A percentile compares a stretch with the other conserved stretches of the same genome.
Conservation (phyloP, 148 eudicot genomes). For the Fagopyrum homotropicum region DNA sequence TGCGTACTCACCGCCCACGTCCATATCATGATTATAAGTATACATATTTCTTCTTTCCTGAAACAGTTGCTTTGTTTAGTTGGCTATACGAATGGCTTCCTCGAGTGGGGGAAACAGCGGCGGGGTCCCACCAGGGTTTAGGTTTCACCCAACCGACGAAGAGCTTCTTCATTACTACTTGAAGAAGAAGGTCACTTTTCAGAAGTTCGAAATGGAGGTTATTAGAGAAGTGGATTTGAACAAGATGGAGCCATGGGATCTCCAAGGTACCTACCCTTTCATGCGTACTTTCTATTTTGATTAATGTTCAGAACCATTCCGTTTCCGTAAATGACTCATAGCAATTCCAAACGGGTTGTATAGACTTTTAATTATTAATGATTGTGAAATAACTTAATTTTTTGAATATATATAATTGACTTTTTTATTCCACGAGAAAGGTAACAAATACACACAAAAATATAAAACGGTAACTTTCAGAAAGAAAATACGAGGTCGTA, state of each 20-base stretch:
- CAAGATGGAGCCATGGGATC: conserved; percentile 95
- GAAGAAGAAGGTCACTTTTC: conserved; percentile 77
- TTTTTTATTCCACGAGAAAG: no score
- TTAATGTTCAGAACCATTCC: no score
- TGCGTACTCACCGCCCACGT: neutral
- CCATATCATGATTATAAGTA: neutral
- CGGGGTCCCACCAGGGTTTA: conserved; percentile 91
- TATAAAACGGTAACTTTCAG: no score
- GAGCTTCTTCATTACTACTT: conserved; percentile 86
- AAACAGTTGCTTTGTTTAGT: neutral
- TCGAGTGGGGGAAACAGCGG: conserved; percentile 33
- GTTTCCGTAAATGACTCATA: no score
- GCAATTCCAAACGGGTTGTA: no score
- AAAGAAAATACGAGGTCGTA: no score
- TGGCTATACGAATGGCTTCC: conserved; percentile 18
- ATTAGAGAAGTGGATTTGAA: conserved; percentile 87
- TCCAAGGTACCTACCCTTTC: conserved; percentile 50
- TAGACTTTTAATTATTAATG: no score
- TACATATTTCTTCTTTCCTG: neutral
- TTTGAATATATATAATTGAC: no score
- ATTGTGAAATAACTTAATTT: no score
- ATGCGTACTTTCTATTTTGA: no score
- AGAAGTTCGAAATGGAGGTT: conserved; percentile 94
- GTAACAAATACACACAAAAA: no score
- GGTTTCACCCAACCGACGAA: conserved; percentile 95